Evolutionary conservation across 2,329 filamentous ascomycete species (phyloP).

Genomic region (Xylariales sp.): DNA sequence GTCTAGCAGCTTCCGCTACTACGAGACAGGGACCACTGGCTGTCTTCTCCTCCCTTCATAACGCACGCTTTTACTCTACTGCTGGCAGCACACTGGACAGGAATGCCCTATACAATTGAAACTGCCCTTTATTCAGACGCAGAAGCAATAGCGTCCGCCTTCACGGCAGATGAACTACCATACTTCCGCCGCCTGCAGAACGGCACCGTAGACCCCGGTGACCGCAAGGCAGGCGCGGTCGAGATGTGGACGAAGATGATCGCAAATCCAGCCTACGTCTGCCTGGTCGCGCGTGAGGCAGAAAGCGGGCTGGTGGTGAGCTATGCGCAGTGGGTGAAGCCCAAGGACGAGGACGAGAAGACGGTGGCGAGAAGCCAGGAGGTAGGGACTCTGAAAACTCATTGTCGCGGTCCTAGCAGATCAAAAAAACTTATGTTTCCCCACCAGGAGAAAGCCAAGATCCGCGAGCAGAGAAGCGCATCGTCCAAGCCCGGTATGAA

Average conservation of each 20-base stretch:
- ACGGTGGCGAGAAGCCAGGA: too few species aligned
- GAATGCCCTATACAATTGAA: neutral
- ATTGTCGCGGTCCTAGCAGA: too few species aligned
- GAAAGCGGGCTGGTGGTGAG: neutral
- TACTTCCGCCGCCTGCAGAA: neutral
- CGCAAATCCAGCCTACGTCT: neutral
- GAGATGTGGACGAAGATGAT: neutral
- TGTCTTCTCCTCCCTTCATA: too few species aligned
- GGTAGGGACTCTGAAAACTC: neutral
- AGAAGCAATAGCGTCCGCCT: neutral
- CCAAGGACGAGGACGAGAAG: neutral
- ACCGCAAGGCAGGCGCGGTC: neutral
- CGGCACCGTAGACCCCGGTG: neutral
- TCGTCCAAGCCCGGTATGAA: neutral
- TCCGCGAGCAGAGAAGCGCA: neutral
- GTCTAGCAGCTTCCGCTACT: too few species aligned
- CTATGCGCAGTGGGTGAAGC: neutral
- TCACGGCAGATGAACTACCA: neutral
- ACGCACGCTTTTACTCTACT: too few species aligned
- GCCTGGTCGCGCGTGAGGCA: neutral
- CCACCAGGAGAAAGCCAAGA: neutral
- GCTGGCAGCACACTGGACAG: too few species aligned
- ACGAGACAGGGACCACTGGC: too few species aligned
- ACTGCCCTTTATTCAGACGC: neutral
- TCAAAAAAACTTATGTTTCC: too few species aligned